Evolutionary conservation across 768 basidiomycete species (phyloP), one percentile per base, ranked within the genome.

Genomic region (Asterophora parasitica): DNA sequence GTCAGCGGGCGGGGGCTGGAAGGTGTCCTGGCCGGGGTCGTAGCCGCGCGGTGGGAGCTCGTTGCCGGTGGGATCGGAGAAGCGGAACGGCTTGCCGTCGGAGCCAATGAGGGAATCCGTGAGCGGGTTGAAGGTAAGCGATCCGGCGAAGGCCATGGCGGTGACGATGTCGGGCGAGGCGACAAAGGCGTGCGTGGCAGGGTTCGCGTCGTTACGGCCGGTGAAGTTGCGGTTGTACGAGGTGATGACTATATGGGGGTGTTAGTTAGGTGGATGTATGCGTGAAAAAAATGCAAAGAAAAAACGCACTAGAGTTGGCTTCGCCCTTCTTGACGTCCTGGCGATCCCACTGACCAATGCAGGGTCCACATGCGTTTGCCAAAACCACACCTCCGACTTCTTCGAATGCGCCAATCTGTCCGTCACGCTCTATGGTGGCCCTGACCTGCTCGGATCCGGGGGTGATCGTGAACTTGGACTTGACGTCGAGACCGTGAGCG

Each of bases 181-280:
- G 61, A 95, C 92, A 62, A 94, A 95, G 41, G 92, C 90, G 70
- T 98, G 96, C 27, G 96, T 99, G 53, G 93, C 93, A 16, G 95
- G 93, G 82, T 99, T 98, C 59, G 96, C 94, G 61, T 98, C 96
- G 69, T 99, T 99, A 64, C 96, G 92, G 49, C 95, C 96, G 57
- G 96, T 98, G 77, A 99, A 99, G 85, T 99, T 99, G 67, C 96
- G 94, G 84, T 99, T 99, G 82, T 99, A 99, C 15, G 94, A 97
- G 44, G 95, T 95, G 71, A 99, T 91, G 77, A 98, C 89, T 92
- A n/a, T n/a, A n/a, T n/a, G n/a, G 39, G 7, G 39, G 17, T 32
- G 42, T 46, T 20, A 50, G 50, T 33, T 30, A 11, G 37, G 61
- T 7, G 26, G 30, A 33, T 30, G 40, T 23, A 7, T n/a, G 20